Base-by-base conservation (phyloP, 768 basidiomycete species). In the Calocera viscosa region DNA sequence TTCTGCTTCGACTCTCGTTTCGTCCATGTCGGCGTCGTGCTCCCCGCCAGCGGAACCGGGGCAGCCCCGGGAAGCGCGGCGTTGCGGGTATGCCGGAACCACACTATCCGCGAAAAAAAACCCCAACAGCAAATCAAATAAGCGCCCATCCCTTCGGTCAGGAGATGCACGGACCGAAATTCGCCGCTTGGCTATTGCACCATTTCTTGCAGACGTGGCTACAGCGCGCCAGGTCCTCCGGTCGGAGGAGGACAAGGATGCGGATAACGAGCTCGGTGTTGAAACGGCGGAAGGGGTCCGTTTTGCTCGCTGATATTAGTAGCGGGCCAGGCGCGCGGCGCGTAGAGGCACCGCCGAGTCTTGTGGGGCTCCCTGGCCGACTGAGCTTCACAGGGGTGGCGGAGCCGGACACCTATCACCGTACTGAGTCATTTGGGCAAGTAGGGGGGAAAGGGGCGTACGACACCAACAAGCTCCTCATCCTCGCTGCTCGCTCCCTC, bases 1-100 rank as follows among this genome's bases (percentile, higher is more conserved):
- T 88, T 88, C 76, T 91, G 88, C 74, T 93, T 96, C n/a, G 91
- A 93, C 75, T 96, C 93, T 66, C 88, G 82, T 73, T 89, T 90
- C 10, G 91, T 89, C 93, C 93, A 96, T 75, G 93, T 93, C 1
- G 74, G 75, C 24, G 71, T 71, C 12, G 69, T 72, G 71, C 28
- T 65, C 66, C 2, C 66, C 33, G 3, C 66, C 38, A 87, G 90
- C 11, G 86, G 82, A 2, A 89, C 87, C 63, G 90, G 75, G 67
- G 83, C 86, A 33, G 86, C 85, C 69, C 91, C 89, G 49, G 91
- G 86, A 70, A 96, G 91, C 71, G 88, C 86, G 69, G 93, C 90
- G 70, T 87, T 90, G 66, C 94, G 81, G 74, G 91, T 93, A 70
- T 90, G 87, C 70, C 90, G 89, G 78, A 94, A 96, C 94, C 94